These are phyloP conservation scores for Tremella yokohamensis DNA, from an alignment of 768 basidiomycete species.

Conservation along the genomic window DNA sequence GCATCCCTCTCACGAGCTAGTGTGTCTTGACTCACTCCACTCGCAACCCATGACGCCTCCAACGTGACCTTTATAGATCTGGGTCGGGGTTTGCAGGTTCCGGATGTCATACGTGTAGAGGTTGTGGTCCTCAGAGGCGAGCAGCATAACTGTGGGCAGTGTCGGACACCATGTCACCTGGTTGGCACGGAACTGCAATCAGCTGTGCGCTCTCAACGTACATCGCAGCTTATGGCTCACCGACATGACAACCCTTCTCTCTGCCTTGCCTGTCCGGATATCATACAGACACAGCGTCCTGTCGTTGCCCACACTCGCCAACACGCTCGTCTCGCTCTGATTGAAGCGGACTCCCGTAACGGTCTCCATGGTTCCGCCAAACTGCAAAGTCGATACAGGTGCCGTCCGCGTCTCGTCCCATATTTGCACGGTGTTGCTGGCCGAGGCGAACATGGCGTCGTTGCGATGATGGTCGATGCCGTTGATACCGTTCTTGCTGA, in stretches of 20 bases:
- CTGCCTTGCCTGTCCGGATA: constrained; percentile 92
- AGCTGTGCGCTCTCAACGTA: constrained; percentile 5
- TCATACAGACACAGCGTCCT: constrained; percentile 95
- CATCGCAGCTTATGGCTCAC: constrained; percentile 52
- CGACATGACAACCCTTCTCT: constrained; percentile 85
- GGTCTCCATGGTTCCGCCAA: constrained; percentile 82
- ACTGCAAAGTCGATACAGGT: constrained; percentile 79
- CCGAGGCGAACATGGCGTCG: constrained; percentile 87
- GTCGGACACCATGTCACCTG: constrained; percentile 93
- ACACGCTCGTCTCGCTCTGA: constrained; percentile 83
- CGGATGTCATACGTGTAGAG: constrained; percentile 97
- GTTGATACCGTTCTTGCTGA: constrained; percentile 86
- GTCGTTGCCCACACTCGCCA: constrained; percentile 93
- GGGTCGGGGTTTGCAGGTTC: constrained; percentile 71
- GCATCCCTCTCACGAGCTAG: neutral
- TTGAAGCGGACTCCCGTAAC: constrained; percentile 87
- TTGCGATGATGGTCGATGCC: constrained; percentile 90
- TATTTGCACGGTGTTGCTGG: constrained; percentile 86
- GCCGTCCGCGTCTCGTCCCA: constrained; percentile 97
- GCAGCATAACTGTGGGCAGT: constrained; percentile 80
- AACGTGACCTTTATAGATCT: constrained; percentile 96
- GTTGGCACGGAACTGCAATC: constrained; percentile 73
- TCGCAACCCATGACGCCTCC: constrained; percentile 95
- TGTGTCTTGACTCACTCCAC: constrained; percentile 62
- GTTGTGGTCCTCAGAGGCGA: constrained; percentile 98